Conservation (phyloP, 768 basidiomycete genomes). For the Boletus rubroflammeus region DNA sequence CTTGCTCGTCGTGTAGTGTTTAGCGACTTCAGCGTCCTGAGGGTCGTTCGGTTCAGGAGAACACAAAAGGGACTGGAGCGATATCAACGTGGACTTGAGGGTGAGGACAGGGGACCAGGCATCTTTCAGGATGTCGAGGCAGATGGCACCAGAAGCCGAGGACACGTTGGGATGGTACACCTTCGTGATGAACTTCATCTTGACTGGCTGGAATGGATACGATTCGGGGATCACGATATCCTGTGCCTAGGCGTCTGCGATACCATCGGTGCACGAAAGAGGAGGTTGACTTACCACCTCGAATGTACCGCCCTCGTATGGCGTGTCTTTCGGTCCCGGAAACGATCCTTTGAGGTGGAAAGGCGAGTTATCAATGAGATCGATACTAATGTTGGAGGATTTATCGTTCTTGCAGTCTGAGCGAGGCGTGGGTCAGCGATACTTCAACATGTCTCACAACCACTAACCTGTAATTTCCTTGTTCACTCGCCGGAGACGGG, state of each 20-base stretch:
- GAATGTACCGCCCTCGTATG: constrained; percentile 88
- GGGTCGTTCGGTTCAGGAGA: constrained; percentile 95
- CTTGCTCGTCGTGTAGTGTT: constrained; percentile 90
- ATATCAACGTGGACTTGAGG: constrained; percentile 93
- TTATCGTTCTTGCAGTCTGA: constrained; percentile 95
- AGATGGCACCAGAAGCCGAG: constrained; percentile 92
- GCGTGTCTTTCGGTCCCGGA: constrained; percentile 87
- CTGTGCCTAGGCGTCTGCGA: constrained; percentile 36
- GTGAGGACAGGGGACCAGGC: constrained; percentile 96
- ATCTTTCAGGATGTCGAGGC: constrained; percentile 81
- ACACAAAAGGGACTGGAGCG: constrained; percentile 88
- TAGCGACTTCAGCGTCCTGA: constrained; percentile 97
- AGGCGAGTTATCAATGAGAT: constrained; percentile 83
- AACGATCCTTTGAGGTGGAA: constrained; percentile 92
- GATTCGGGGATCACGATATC: constrained; percentile 92
- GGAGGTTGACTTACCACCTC: constrained; percentile 67
- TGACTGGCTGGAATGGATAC: constrained; percentile 90
- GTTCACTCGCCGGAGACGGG: constrained; percentile 83
- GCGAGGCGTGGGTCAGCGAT: constrained; percentile 9
- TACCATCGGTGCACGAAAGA: not conserved
- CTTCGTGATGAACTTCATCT: constrained; percentile 98
- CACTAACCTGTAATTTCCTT: constrained; percentile 84
- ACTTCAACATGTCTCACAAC: not conserved
- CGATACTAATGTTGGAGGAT: constrained; percentile 80
- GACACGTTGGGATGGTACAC: constrained; percentile 96